Evolutionary conservation across 371 early-diverging fungal genomes (phyloP).

Genomic region (Capillidium heterosporum): DNA sequence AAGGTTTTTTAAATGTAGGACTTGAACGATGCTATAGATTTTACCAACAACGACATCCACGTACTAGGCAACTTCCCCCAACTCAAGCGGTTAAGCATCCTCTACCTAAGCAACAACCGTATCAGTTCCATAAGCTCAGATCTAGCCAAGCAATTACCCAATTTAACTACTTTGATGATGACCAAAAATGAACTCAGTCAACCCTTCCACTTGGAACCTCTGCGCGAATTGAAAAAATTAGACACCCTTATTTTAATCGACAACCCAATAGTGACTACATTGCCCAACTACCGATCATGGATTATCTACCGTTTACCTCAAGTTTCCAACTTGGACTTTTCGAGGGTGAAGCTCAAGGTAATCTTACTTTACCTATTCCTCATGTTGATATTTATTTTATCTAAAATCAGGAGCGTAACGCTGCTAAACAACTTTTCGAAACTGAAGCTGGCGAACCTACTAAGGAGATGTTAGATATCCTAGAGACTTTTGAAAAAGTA

Average conservation of each 20-base stretch:
- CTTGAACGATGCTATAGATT: conserved; percentile 78
- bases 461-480: no score
- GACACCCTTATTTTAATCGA: conserved; percentile 51
- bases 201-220: conserved; percentile 63
- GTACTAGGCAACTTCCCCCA: conserved; percentile 75
- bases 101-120: conserved; percentile 73
- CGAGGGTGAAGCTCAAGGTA: conserved; percentile 45
- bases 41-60: conserved; percentile 81
- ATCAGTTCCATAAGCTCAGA: conserved; percentile 52
- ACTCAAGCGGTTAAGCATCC: conserved; percentile 51
- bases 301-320: conserved; percentile 56
- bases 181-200: conserved; percentile 69
- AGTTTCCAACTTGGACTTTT: conserved; percentile 75
- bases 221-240: conserved; percentile 31
- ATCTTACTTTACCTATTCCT: conserved; percentile 8
- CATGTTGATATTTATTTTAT: no score
- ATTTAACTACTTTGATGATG: conserved; percentile 57
- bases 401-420: conserved; percentile 25
- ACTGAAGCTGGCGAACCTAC: conserved; percentile 33
- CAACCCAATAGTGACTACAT: conserved; percentile 63
- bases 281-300: conserved; percentile 61
- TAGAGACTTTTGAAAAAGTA: no score
- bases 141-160: conserved; percentile 43
- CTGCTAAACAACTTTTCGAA: conserved; percentile 50
- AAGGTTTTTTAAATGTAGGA: conserved; percentile 36